Evolutionary conservation across 495 filamentous ascomycete species (phyloP), one percentile per base, ranked within the genome.

Genomic region (Pseudevernia furfuracea): DNA sequence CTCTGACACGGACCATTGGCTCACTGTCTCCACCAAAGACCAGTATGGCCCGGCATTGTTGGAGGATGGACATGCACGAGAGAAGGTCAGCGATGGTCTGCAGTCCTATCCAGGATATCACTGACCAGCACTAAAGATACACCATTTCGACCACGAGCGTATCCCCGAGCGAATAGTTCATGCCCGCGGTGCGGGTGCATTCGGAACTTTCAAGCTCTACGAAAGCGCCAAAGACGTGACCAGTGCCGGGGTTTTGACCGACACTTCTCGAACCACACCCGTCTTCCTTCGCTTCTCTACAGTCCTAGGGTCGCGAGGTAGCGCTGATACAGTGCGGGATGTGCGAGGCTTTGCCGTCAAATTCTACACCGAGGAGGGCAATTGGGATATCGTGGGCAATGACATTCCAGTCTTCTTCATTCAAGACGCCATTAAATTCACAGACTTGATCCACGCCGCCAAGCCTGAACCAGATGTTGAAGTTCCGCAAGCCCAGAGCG

Each of bases 81-180:
- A 96, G 72, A 92, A 86, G 81, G 89, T 90, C 61, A 61, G 75
- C 59, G 5, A 48, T 59, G 12, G 23, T 32, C 32, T 28, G 41
- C 48, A 21, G 23, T 28, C n/a, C 39, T 15, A 9, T 28, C 38
- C 38, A 28, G 23, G 44, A 32, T 32, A 32, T 7, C 10, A 60
- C 25, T 53, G 9, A 67, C 28, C 19, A 37, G 39, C 8, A 21
- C 17, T 64, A 19, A 55, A 91, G 89, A 89, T 91, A 55, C 83
- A 85, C 71, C 82, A 85, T 63, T 93, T 96, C 71, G 90, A 94
- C 69, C 90, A 94, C 67, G 90, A 96, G 73, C 83, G 91, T 60
- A 93, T 94, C 60, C 91, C 91, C 4, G 91, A 95, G 75, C 81
- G 92, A 59, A 91, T 95, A 19, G 90, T 96, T 8, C 92, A 96